Evolutionary conservation across 2,329 filamentous ascomycete species (phyloP).

Genomic region (Trichoderma koningiopsis): DNA sequence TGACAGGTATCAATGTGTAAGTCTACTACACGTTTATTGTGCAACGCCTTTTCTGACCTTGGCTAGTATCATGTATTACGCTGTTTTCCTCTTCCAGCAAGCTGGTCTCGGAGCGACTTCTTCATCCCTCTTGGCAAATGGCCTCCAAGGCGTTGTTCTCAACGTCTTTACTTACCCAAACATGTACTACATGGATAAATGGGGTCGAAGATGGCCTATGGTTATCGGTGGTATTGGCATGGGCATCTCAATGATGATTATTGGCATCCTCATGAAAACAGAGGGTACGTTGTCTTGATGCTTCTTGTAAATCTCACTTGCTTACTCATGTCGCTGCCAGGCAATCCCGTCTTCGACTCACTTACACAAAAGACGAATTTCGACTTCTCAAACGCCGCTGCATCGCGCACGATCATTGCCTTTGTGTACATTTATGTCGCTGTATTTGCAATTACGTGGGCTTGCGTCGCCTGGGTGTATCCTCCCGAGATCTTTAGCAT

Average conservation of each 20-base stretch:
- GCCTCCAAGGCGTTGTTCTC: slow-evolving; percentile 26
- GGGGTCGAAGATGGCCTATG: slow-evolving; percentile 26
- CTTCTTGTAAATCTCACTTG: neutral
- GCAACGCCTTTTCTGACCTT: neutral
- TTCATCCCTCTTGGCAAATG: slow-evolving; percentile 25
- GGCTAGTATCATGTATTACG: slow-evolving; percentile 26
- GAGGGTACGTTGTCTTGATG: neutral
- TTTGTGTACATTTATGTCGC: slow-evolving; percentile 64
- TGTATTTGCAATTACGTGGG: slow-evolving; percentile 61
- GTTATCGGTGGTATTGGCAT: slow-evolving; percentile 24
- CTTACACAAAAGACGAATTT: slow-evolving; percentile 26
- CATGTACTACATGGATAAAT: slow-evolving; percentile 28
- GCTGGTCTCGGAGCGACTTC: slow-evolving; percentile 25
- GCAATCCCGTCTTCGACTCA: slow-evolving; percentile 24
- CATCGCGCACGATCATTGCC: slow-evolving; percentile 61
- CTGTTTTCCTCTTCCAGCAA: slow-evolving; percentile 27
- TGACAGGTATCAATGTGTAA: slow-evolving; percentile 27
- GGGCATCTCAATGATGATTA: slow-evolving; percentile 27
- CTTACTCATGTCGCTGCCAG: neutral
- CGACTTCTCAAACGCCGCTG: slow-evolving; percentile 48
- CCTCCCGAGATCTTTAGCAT: slow-evolving; percentile 55
- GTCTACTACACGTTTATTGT: neutral
- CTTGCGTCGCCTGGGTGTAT: slow-evolving; percentile 64
- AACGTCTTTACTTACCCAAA: slow-evolving; percentile 27
- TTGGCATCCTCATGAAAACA: slow-evolving; percentile 26